Percentiles rank a stretch among this genome's conserved stretches.
phyloP scores from a whole-genome alignment of 306 rosid species.

The Trichosanthes truncata region DNA sequence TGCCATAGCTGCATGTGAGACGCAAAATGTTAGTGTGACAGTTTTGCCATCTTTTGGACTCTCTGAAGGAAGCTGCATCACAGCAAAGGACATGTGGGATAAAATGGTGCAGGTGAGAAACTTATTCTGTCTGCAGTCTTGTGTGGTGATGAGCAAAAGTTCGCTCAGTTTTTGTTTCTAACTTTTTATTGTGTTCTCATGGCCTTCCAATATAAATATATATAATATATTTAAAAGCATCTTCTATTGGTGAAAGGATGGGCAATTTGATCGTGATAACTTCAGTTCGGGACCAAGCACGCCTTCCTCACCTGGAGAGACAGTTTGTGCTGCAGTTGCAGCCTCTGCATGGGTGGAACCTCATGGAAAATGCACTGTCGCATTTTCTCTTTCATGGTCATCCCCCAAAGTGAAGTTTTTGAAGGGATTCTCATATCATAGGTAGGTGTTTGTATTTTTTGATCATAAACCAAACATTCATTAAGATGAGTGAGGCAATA shows the following conservation, averaged over 20 bases:
- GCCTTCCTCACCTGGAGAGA: slow-evolving; percentile 89
- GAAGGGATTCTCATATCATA: slow-evolving; percentile 75
- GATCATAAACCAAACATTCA: background rate
- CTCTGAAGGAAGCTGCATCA: slow-evolving; percentile 54
- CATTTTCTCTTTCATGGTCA: slow-evolving; percentile 93
- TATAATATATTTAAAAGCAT: background rate
- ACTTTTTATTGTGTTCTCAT: background rate
- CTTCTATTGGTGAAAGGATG: slow-evolving; percentile 46
- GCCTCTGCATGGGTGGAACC: slow-evolving; percentile 99
- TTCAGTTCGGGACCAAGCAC: slow-evolving; percentile 68
- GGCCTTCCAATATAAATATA: background rate
- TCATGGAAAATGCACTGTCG: slow-evolving; percentile 91
- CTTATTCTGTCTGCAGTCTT: background rate
- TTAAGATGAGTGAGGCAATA: background rate
- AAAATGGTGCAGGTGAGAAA: slow-evolving; percentile 69
- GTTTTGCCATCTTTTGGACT: slow-evolving; percentile 88
- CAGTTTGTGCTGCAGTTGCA: slow-evolving; percentile 90
- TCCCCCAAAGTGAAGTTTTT: slow-evolving; percentile 88
- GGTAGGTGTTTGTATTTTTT: slow-evolving; percentile 20
- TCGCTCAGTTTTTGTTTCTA: background rate
- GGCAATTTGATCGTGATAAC: slow-evolving; percentile 77
- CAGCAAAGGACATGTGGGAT: slow-evolving; percentile 82
- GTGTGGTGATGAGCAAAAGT: background rate
- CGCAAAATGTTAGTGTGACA: slow-evolving; percentile 88
- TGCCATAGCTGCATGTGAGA: slow-evolving; percentile 88